phyloP scores from a whole-genome alignment of 176 grass and related monocot species.

The Chloris gayana region DNA sequence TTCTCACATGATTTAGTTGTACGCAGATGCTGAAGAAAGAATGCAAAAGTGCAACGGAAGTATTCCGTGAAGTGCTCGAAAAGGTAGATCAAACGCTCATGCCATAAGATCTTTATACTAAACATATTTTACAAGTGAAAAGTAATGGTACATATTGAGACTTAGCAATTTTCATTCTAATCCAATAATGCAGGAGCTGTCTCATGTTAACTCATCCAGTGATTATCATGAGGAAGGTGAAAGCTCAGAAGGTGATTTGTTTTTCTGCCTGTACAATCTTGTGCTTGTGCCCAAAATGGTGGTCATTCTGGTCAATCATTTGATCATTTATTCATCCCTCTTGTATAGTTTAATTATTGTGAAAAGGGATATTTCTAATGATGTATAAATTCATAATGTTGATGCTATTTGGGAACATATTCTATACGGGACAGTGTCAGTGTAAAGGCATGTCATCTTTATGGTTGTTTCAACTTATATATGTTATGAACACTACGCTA shows the following conservation, averaged over 20 bases:
- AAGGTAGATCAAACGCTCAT: slow-evolving; percentile 70
- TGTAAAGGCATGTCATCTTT: neutral
- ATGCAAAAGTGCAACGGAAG: slow-evolving; percentile 60
- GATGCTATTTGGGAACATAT: slow-evolving; percentile 14
- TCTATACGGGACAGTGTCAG: slow-evolving; percentile 11
- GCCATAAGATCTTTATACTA: slow-evolving; percentile 35
- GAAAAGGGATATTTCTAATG: neutral
- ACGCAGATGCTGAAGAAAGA: slow-evolving; percentile 75
- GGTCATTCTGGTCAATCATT: slow-evolving; percentile 12
- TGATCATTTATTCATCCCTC: slow-evolving; percentile 15
- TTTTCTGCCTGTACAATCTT: slow-evolving; percentile 23
- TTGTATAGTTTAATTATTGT: slow-evolving; percentile 13
- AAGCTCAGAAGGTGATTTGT: slow-evolving; percentile 34
- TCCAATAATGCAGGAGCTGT: slow-evolving; percentile 41
- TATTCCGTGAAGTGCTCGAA: slow-evolving; percentile 62
- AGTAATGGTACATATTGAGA: neutral
- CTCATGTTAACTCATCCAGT: slow-evolving; percentile 23
- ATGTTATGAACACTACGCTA: slow-evolving; percentile 27
- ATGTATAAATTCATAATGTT: slow-evolving; percentile 1
- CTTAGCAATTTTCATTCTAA: slow-evolving; percentile 41
- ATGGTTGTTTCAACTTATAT: neutral
- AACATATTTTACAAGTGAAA: slow-evolving; percentile 25
- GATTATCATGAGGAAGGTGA: slow-evolving; percentile 40
- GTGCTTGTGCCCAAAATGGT: slow-evolving; percentile 9
- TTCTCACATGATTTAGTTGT: slow-evolving; percentile 38